These are phyloP conservation scores for Powellomyces hirtus DNA, from an alignment of 192 early-diverging fungal species.

Conservation along the genomic window DNA sequence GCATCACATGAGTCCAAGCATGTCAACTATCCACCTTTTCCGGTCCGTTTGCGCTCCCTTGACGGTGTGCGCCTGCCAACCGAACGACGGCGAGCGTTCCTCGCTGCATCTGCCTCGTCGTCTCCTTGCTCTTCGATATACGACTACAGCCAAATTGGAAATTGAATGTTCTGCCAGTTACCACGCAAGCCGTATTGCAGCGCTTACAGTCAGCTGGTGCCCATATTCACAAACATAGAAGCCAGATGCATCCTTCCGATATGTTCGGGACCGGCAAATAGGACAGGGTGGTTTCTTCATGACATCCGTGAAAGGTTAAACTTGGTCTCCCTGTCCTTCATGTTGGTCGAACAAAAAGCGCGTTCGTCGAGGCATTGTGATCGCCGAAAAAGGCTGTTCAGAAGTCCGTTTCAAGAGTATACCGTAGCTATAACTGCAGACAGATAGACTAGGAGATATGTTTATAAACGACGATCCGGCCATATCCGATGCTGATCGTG, in stretches of 20 bases:
- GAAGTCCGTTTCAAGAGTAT: no score
- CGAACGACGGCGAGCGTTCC: slow-evolving; percentile 3
- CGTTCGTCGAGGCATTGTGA: no score
- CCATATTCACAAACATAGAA: slow-evolving; percentile 29
- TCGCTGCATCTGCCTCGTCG: slow-evolving; percentile 15
- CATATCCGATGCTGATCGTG: slow-evolving; percentile 6
- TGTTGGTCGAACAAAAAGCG: no score
- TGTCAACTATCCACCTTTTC: not conserved
- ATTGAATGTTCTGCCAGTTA: not conserved
- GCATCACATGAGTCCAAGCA: not conserved
- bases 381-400: no score
- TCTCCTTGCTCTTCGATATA: slow-evolving; percentile 24
- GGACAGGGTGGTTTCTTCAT: slow-evolving; percentile 31
- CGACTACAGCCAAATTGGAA: not conserved
- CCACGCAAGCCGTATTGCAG: not conserved
- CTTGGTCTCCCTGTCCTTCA: no score
- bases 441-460: no score
- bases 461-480: not conserved
- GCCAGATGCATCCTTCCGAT: slow-evolving; percentile 22
- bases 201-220: slow-evolving; percentile 22
- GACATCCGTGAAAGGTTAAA: no score
- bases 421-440: no score
- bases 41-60: not conserved
- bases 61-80: not conserved
- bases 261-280: slow-evolving; percentile 17